phyloP scores from a whole-genome alignment of 345 rosid species.

The Eucalyptus sp. region DNA sequence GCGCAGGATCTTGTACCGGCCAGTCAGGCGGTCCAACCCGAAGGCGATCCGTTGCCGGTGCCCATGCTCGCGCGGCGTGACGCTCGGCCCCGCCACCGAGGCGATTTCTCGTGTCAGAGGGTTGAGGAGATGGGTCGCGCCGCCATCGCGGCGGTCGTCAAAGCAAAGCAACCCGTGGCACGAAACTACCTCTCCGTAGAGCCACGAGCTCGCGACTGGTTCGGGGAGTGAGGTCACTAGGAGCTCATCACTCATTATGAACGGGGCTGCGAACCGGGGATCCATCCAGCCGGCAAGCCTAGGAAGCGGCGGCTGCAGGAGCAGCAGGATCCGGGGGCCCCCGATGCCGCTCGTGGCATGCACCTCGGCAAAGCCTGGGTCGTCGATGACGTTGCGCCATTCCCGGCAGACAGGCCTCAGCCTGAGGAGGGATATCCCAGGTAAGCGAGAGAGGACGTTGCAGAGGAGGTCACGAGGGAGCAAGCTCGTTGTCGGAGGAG shows the following conservation, averaged over 20 bases:
- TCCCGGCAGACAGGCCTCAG: not conserved
- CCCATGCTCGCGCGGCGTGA: rapidly evolving
- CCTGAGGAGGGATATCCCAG: no score
- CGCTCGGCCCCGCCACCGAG: rapidly evolving
- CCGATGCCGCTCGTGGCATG: not conserved
- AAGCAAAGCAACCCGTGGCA: not conserved
- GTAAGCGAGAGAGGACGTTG: no score
- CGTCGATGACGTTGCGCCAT: not conserved
- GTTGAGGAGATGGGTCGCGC: not conserved
- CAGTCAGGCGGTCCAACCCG: not conserved
- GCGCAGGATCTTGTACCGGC: not conserved
- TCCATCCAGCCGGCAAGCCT: not conserved
- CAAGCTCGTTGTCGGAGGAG: no score
- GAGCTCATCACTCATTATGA: not conserved
- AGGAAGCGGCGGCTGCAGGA: not conserved
- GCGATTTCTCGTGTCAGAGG: not conserved
- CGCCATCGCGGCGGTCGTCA: rapidly evolving
- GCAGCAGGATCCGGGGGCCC: not conserved
- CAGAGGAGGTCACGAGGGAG: no score
- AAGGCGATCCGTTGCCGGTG: not conserved
- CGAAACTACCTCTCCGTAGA: not conserved
- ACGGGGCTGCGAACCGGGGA: not conserved
- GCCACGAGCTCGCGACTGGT: not conserved
- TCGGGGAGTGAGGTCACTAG: not conserved
- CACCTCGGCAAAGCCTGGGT: not conserved